Base-by-base conservation (phyloP, 139 green algal genomes). In the Chlorella sp. region DNA sequence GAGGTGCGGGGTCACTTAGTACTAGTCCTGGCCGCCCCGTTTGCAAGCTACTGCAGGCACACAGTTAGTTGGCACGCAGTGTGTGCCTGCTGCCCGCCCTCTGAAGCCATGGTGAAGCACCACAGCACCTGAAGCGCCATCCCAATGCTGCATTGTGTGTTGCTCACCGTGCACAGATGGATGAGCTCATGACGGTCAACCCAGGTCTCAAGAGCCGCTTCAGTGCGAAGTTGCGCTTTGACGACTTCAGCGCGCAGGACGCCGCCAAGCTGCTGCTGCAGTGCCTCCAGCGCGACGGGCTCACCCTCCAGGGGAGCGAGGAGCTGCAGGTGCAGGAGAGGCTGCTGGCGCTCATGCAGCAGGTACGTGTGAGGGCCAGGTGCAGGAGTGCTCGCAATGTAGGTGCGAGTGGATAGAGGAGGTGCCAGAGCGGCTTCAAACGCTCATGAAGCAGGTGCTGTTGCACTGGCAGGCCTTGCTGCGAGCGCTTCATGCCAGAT, bases 121-220 rank as follows among this genome's bases (percentile, higher is more conserved):
- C n/a, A n/a, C n/a, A n/a, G n/a, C n/a, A n/a, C n/a, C n/a, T n/a
- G n/a, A n/a, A n/a, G n/a, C n/a, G n/a, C n/a, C n/a, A n/a, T n/a
- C n/a, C n/a, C n/a, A n/a, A n/a, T n/a, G n/a, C n/a, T n/a, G n/a
- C n/a, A n/a, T n/a, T n/a, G n/a, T n/a, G n/a, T n/a, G n/a, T n/a
- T n/a, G n/a, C n/a, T n/a, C n/a, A n/a, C n/a, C n/a, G n/a, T n/a
- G n/a, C n/a, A n/a, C 62, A 86, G 74, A 66, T 87, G 0, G 75
- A 87, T 23, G 78, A 77, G 60, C 75, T 84, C 24, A 72, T 87
- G 73, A 6, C 66, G 2, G 62, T 79, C 60, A 87, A 87, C 75
- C 82, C 82, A 10, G 82, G 82, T 0, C 78, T 87, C 27, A 87
- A 87, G 76, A 81, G 73, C 69, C 76, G 82, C 33, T 87, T 87